Percentiles rank a stretch among this genome's conserved stretches.
phyloP scores from a whole-genome alignment of 441 rosid species.

The Gossypium gossypioides region DNA sequence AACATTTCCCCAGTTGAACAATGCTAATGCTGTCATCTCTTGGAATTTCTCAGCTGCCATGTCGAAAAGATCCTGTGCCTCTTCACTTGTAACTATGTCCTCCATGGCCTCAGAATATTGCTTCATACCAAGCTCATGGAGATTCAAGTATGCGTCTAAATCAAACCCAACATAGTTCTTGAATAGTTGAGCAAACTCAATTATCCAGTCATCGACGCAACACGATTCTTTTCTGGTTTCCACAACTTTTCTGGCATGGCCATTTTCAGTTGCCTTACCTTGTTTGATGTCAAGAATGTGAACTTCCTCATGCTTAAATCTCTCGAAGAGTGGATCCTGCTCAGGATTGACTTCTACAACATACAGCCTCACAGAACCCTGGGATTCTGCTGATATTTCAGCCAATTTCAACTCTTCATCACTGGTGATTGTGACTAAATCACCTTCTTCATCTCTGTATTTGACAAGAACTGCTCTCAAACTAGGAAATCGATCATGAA shows the following conservation, averaged over 20 bases:
- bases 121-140: conserved; percentile 59
- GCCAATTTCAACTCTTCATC: conserved; percentile 58
- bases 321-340: conserved; percentile 45
- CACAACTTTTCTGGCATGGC: conserved; percentile 17
- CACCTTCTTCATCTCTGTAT: conserved; percentile 65
- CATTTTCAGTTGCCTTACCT: conserved; percentile 20
- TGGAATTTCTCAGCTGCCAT: conserved; percentile 57
- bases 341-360: conserved; percentile 48
- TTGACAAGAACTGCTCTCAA: conserved; percentile 52
- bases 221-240: conserved; percentile 18
- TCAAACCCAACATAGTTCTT: conserved; percentile 50
- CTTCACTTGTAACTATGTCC: conserved; percentile 59
- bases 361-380: conserved; percentile 33
- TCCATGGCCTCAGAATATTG: conserved; percentile 62
- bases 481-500: conserved; percentile 45
- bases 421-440: conserved; percentile 54
- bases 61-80: conserved; percentile 48
- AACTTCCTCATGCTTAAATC: conserved; percentile 27
- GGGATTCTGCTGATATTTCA: conserved; percentile 37
- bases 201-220: conserved; percentile 55
- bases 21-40: conserved; percentile 55
- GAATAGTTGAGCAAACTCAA: conserved; percentile 48
- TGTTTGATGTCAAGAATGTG: conserved; percentile 5
- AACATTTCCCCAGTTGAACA: conserved; percentile 59
- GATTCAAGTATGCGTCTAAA: conserved; percentile 43